phyloP scores from a whole-genome alignment of 495 filamentous ascomycete genomes.

The Annulohypoxylon nitens region DNA sequence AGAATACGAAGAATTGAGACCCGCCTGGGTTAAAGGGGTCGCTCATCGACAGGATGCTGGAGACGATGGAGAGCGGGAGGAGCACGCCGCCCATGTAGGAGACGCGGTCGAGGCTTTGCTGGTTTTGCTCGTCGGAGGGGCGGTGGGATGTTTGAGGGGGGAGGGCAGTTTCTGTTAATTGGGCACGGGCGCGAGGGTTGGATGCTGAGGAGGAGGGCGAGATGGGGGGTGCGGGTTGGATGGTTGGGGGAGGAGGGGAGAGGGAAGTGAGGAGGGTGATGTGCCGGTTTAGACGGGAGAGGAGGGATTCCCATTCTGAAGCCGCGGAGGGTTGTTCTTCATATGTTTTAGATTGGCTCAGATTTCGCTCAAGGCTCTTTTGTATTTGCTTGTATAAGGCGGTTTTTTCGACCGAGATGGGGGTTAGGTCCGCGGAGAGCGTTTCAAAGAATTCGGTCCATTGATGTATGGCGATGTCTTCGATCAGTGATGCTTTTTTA shows the following conservation, averaged over 20 bases:
- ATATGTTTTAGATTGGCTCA: constrained; percentile 26
- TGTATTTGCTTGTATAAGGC: constrained; percentile 49
- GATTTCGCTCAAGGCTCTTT: constrained; percentile 54
- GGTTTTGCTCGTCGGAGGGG: constrained; percentile 45
- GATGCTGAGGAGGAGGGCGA: background rate
- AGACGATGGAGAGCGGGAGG: constrained; percentile 57
- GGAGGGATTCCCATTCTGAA: constrained; percentile 48
- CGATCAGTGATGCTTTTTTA: constrained; percentile 35
- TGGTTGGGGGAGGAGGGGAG: background rate
- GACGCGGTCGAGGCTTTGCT: constrained; percentile 57
- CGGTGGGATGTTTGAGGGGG: constrained; percentile 2
- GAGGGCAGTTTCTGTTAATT: constrained; percentile 3
- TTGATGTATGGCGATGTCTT: constrained; percentile 48
- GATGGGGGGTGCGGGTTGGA: background rate
- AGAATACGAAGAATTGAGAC: constrained; percentile 57
- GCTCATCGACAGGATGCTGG: constrained; percentile 58
- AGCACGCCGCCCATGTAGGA: constrained; percentile 59
- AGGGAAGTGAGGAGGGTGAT: constrained; percentile 39
- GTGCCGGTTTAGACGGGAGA: constrained; percentile 48
- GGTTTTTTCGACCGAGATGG: constrained; percentile 3
- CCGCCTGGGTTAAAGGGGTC: constrained; percentile 54
- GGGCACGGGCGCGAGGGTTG: constrained; percentile 3
- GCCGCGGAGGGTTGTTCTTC: background rate
- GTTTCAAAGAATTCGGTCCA: constrained; percentile 57
- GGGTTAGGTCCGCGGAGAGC: constrained; percentile 26